Evolutionary conservation across 2,329 filamentous ascomycete species (phyloP).

Genomic region (Ophiostoma novo-ulmi): DNA sequence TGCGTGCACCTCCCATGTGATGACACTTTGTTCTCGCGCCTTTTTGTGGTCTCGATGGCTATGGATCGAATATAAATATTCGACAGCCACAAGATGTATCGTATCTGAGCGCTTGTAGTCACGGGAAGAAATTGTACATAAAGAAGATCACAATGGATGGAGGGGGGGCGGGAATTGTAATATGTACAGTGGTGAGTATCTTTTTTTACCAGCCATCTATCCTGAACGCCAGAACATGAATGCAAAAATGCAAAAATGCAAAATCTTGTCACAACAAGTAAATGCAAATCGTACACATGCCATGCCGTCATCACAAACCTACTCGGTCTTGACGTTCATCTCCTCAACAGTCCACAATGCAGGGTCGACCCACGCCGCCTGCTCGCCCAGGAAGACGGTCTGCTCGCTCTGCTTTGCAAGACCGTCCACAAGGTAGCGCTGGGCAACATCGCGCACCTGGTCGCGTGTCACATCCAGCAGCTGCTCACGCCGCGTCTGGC

Average conservation of each 20-base stretch:
- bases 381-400: constrained; percentile 73
- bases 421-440: constrained; percentile 71
- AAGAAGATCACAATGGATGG: neutral
- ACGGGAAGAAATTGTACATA: neutral
- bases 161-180: too few relatives aligned
- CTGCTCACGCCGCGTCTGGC: constrained; percentile 74
- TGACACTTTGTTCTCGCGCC: constrained; percentile 51
- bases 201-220: constrained; percentile 18
- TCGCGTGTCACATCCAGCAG: constrained; percentile 79
- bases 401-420: constrained; percentile 56
- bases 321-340: constrained; percentile 57
- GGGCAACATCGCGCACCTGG: constrained; percentile 74
- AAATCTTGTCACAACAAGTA: neutral
- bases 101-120: constrained; percentile 52
- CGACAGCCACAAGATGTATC: constrained; percentile 55
- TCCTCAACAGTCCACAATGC: constrained; percentile 68
- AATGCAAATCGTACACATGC: neutral
- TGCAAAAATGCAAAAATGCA: constrained; percentile 3
- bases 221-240: constrained; percentile 18
- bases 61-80: constrained; percentile 34
- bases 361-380: constrained; percentile 70
- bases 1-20: constrained; percentile 7
- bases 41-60: constrained; percentile 55
- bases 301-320: neutral
- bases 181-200: constrained; percentile 21